Evolutionary conservation across 2,329 filamentous ascomycete species (phyloP), one percentile per base, ranked within the genome.

Genomic region (Didymella exigua): DNA sequence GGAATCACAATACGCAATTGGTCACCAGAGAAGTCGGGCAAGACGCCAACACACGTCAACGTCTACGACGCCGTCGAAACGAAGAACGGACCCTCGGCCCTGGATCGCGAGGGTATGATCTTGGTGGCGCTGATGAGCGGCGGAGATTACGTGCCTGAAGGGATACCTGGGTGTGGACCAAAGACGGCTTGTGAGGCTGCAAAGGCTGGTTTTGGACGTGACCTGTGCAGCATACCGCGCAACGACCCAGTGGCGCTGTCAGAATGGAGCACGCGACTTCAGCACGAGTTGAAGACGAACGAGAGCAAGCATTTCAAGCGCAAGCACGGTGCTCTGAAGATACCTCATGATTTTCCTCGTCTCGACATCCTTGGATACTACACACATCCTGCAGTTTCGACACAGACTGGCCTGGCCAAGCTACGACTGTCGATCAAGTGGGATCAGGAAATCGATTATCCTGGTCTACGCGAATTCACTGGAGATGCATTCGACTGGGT

Each of bases 51-150:
- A 0, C 95, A 98, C 68, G 88, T 98, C 48, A 90, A 88, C 37
- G 78, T 96, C 42, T 96, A 96, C 71, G 85, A 91, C 52, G 84
- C 84, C 0, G 74, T 81, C 10, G 79, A 83, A 31, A 84, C 86
- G 0, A 81, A 80, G 63, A 74, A 77, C n/a, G 77, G 51, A 53
- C 78, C 75, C 1, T 80, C 83, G 1, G 89, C 88, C 0, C 78
- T 98, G 40, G 90, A 93, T 67, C 82, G 89, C 18, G 87, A 95
- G 59, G 93, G 92, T 0, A 96, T 99, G 93, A 89, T 98, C 19
- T 78, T 99, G 11, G 89, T 98, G 18, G 95, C 95, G 0, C 79
- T 99, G 58, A 92, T 99, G 84, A 97, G 93, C 64, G 95, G 95
- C 6, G 95, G 95, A 6, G 95, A 99, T 74, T 99, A 99, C 66